phyloP scores from a whole-genome alignment of 129 eudicot species.

The Pseudognaphalium luteoalbum region DNA sequence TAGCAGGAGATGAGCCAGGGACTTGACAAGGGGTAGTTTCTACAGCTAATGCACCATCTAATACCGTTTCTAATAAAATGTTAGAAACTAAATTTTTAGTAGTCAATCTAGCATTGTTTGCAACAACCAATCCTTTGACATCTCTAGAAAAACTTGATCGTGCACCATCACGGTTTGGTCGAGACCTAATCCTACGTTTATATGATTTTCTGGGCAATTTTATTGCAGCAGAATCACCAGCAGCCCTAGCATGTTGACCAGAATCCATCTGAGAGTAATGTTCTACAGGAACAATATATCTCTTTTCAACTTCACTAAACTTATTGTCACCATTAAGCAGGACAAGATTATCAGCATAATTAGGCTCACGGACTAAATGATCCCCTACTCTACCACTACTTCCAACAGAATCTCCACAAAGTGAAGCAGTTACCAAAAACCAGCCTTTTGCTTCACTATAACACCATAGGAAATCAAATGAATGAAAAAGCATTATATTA shows the following conservation, averaged over 20 bases:
- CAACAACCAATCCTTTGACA: conserved; percentile 43
- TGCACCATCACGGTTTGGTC: conserved; percentile 66
- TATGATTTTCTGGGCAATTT: conserved; percentile 67
- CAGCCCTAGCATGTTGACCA: conserved; percentile 46
- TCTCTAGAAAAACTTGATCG: conserved; percentile 57
- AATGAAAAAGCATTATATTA: not conserved
- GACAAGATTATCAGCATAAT: conserved; percentile 84
- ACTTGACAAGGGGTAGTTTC: conserved; percentile 34
- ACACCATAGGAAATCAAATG: conserved; percentile 14
- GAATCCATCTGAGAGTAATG: conserved; percentile 48
- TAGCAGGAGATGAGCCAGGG: not conserved
- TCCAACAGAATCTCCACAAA: conserved; percentile 87
- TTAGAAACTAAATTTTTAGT: conserved; percentile 36
- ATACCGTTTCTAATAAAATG: conserved; percentile 43
- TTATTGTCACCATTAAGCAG: conserved; percentile 63
- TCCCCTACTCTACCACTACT: conserved; percentile 78
- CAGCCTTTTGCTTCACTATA: conserved; percentile 86
- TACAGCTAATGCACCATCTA: conserved; percentile 39
- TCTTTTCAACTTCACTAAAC: conserved; percentile 48
- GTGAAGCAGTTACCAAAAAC: conserved; percentile 74
- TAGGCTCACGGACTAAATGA: conserved; percentile 59
- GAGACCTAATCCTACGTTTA: conserved; percentile 69
- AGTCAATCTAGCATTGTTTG: conserved; percentile 18
- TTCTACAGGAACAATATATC: conserved; percentile 40
- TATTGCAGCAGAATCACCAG: conserved; percentile 60